Evolutionary conservation across 1,139 yeast genomes (phyloP), one percentile per base, ranked within the genome.

Genomic region (Saccharomyces hybrid): DNA sequence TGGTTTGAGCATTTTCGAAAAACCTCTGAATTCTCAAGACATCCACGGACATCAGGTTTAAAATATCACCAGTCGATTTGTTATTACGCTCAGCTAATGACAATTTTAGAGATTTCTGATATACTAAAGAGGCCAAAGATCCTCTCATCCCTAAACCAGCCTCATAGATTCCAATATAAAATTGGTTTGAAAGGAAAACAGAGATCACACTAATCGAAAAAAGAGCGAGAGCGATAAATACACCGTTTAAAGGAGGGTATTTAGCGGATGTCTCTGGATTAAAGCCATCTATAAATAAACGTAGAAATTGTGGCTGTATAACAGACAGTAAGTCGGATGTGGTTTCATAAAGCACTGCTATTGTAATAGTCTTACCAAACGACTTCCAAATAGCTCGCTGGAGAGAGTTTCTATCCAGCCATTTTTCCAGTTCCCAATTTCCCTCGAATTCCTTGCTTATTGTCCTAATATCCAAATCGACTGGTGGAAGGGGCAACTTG

Each of bases 1-100:
- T 62, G 3, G 78, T 74, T 56, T 80, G 83, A 47, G 84, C 70
- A 55, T 78, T 77, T 57, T 76, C 78, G 3, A 82, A 72, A 52
- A 82, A 68, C 26, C 75, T 76, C 57, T 79, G 86, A 49, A 83
- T 75, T 61, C 82, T 76, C 38, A 65, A 68, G 13, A 79, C 79
- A 69, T 82, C 87, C 38, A 81, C 82, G n/a, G 85, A 75, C 67
- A 82, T 74, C 61, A 79, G 69, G 58, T 81, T 82, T 52, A 82
- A 70, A 47, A 82, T 78, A 55, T 81, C 85, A 60, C 86, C 87
- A 0, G 83, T 73, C 0, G 83, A 68, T 42, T 76, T 71, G 20
- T 73, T 71, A 42, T 72, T 69, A 52, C 78, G 71, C 6, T 83
- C 73, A 27, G 75, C 76, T 3, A 77, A 72, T 0, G 85, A 77